Conservation (phyloP, 768 basidiomycete species). For the Strobilomyces dryophilus region DNA sequence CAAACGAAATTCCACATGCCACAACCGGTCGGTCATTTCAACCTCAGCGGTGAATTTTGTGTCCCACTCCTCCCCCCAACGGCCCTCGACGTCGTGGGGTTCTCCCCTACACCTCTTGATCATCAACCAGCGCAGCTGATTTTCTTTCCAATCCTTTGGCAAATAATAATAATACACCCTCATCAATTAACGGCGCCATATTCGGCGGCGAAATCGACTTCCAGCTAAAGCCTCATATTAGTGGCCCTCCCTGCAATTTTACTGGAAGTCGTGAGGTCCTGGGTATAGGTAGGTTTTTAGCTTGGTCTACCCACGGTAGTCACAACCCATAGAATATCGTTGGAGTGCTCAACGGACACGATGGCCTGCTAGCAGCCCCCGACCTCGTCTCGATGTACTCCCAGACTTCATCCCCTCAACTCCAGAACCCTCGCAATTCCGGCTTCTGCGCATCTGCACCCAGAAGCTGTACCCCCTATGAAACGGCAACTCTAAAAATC, state of each 20-base stretch:
- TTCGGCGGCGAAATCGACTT: no score
- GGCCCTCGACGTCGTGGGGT: no score
- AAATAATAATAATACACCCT: background rate
- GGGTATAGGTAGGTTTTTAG: background rate
- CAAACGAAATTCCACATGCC: no score
- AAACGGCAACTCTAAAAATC: conserved; percentile 12
- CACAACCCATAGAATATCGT: background rate
- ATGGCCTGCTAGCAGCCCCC: background rate
- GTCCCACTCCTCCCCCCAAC: no score
- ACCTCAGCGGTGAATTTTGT: background rate
- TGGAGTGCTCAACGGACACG: background rate
- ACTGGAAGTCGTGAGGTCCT: background rate
- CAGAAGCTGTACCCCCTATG: no score
- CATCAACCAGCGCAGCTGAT: no score
- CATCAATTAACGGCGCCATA: background rate
- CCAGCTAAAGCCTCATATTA: no score
- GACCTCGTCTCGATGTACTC: background rate
- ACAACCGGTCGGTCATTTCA: background rate
- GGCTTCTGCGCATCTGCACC: no score
- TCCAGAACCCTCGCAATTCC: background rate
- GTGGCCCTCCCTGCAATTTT: background rate
- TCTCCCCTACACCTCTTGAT: no score
- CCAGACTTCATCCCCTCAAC: background rate
- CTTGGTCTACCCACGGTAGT: background rate
- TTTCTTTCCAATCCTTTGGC: no score